Conservation (phyloP, 2,329 filamentous ascomycete genomes). For the Arthrobotrys iridis region DNA sequence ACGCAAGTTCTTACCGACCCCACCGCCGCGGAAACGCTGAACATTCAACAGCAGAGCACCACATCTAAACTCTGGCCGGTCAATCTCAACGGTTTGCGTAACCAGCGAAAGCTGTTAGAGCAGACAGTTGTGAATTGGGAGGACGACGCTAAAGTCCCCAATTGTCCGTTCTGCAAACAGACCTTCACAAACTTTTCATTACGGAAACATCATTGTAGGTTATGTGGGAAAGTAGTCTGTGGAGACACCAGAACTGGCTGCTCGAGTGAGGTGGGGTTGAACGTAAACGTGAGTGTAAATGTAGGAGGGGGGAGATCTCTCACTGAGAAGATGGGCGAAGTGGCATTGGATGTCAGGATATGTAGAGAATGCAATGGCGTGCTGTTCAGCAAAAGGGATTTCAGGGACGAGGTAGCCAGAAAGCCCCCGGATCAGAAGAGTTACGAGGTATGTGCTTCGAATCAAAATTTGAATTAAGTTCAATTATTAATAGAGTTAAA, state of each 20-base stretch:
- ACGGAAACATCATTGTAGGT: constrained; percentile 89
- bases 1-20: constrained; percentile 83
- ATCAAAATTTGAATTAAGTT: background rate
- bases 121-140: constrained; percentile 96
- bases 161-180: constrained; percentile 94
- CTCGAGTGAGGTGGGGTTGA: constrained; percentile 83
- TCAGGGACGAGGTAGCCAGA: constrained; percentile 73
- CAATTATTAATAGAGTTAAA: background rate
- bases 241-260: constrained; percentile 85
- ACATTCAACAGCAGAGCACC: constrained; percentile 34
- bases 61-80: constrained; percentile 63
- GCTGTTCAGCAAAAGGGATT: constrained; percentile 79
- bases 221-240: constrained; percentile 93
- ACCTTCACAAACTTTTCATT: constrained; percentile 95
- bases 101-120: constrained; percentile 81
- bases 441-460: constrained; percentile 66
- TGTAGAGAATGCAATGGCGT: constrained; percentile 85
- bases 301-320: constrained; percentile 61
- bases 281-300: constrained; percentile 72
- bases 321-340: constrained; percentile 67
- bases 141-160: constrained; percentile 80
- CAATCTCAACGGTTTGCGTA: constrained; percentile 60
- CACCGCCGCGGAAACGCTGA: constrained; percentile 66
- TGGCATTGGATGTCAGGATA: constrained; percentile 85
- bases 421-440: constrained; percentile 79